phyloP scores from a whole-genome alignment of 2,329 filamentous ascomycete species.

The Colletotrichum lentis region DNA sequence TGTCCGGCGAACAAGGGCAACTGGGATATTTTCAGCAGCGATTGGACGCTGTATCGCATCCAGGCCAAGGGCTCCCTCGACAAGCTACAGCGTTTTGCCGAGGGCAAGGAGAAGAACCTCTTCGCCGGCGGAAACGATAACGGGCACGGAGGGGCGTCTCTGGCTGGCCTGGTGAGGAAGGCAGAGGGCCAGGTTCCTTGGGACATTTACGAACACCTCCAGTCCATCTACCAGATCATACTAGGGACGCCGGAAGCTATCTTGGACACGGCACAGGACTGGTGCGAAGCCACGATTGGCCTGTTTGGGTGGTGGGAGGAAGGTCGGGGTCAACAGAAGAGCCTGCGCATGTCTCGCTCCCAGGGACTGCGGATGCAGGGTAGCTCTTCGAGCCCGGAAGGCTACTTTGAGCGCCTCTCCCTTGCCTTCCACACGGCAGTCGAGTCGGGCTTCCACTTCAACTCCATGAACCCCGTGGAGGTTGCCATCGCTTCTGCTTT shows the following conservation, averaged over 20 bases:
- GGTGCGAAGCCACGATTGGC: slow-evolving; percentile 87
- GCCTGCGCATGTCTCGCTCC: slow-evolving; percentile 52
- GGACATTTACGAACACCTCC: slow-evolving; percentile 86
- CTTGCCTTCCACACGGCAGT: slow-evolving; percentile 75
- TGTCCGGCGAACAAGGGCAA: slow-evolving; percentile 76
- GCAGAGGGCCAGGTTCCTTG: slow-evolving; percentile 89
- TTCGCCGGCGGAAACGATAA: slow-evolving; percentile 47
- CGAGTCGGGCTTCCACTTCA: slow-evolving; percentile 76
- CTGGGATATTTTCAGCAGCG: slow-evolving; percentile 83
- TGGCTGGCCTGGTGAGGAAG: slow-evolving; percentile 74
- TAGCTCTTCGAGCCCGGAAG: slow-evolving; percentile 64
- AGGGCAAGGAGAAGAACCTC: slow-evolving; percentile 68
- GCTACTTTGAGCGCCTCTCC: slow-evolving; percentile 78
- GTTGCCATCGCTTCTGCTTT: slow-evolving; percentile 83
- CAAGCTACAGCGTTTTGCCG: slow-evolving; percentile 79
- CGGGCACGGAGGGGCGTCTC: slow-evolving; percentile 55
- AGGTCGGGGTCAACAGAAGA: slow-evolving; percentile 61
- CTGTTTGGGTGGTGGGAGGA: slow-evolving; percentile 94
- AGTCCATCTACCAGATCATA: slow-evolving; percentile 80
- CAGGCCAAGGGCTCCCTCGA: slow-evolving; percentile 74
- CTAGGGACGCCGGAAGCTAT: slow-evolving; percentile 80
- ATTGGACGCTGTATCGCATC: slow-evolving; percentile 86
- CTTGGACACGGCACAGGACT: slow-evolving; percentile 81
- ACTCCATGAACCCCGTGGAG: slow-evolving; percentile 78
- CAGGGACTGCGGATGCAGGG: slow-evolving; percentile 46